A percentile compares a stretch with the other conserved stretches of the same genome.
These are phyloP conservation scores for Ophiostoma novo-ulmi DNA, from an alignment of 2,329 filamentous ascomycete species.

Conservation along the genomic window DNA sequence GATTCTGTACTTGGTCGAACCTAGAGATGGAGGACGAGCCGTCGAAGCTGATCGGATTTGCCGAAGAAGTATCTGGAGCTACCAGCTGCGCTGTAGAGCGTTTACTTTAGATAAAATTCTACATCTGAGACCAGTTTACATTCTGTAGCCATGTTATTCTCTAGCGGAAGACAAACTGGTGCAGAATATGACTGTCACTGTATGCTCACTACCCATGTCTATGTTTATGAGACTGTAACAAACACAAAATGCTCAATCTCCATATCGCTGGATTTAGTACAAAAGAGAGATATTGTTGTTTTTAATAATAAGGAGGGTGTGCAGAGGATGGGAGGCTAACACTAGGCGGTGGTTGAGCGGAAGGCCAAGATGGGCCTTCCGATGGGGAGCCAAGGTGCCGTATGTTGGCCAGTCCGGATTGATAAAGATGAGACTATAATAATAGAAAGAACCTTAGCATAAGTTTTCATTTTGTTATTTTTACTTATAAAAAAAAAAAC, in stretches of 20 bases:
- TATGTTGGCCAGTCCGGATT: background rate
- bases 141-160: constrained; percentile 1
- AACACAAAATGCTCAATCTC: background rate
- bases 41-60: background rate
- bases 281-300: background rate
- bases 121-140: background rate
- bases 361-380: background rate
- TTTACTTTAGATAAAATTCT: background rate
- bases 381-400: background rate
- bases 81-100: too few species aligned
- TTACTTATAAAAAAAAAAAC: background rate
- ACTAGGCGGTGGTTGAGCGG: background rate
- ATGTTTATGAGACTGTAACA: background rate
- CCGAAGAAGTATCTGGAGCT: background rate
- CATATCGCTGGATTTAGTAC: background rate
- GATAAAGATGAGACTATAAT: background rate
- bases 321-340: background rate
- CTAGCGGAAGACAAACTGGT: background rate
- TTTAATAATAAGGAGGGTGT: background rate
- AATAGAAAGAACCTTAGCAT: background rate
- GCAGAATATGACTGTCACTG: background rate
- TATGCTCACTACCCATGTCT: background rate
- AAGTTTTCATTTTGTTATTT: too few species aligned
- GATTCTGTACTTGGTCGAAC: too few species aligned
- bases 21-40: background rate